Base-by-base conservation (phyloP, 352 stramenopile species). In the Phytopythium mirpurense region DNA sequence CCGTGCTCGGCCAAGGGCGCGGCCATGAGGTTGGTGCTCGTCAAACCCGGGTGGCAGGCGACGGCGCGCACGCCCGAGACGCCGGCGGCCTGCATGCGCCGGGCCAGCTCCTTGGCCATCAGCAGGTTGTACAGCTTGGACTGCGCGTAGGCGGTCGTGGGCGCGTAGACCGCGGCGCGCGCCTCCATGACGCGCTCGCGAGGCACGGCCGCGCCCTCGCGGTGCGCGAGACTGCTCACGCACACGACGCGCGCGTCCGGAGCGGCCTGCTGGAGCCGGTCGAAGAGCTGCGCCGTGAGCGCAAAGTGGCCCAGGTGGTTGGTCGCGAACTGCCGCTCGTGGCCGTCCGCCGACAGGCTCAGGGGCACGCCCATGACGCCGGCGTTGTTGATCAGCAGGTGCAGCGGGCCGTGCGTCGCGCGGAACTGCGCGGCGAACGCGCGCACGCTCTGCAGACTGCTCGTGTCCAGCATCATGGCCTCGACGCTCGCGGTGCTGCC, bases 381-480 rank as follows among this genome's bases (percentile, higher is more conserved):
- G 29, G 69, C 69, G 51, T 88, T 88, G 54, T 85, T 85, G 9
- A 88, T 68, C 5, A 88, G 49, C 14, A 83, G 19, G 56, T 85
- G 46, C 24, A 88, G 58, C 0, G 34, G 37, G 14, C 60, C 41
- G 44, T 69, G 63, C 49, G 64, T 47, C 16, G 57, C 18, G 27
- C 60, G 14, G 19, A 87, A 57, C 26, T 44, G 37, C 36, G 63
- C 43, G 5, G 32, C 54, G 68, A 84, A 85, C 24, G 38, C 35
- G 27, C 53, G 18, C 31, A 85, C 60, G 1, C 63, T 78, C 43
- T 52, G 54, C 38, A 82, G 67, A 44, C 42, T 47, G 57, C 49
- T 62, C 36, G 85, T 63, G 62, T 88, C 72, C 5, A 85, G 50
- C 52, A 26, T 43, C 51, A 60, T 72, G 27, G 80, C 5, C 29